Evolutionary conservation across 2,329 filamentous ascomycete genomes (phyloP), one percentile per base, ranked within the genome.

Genomic region (Penicillium sumatraense): DNA sequence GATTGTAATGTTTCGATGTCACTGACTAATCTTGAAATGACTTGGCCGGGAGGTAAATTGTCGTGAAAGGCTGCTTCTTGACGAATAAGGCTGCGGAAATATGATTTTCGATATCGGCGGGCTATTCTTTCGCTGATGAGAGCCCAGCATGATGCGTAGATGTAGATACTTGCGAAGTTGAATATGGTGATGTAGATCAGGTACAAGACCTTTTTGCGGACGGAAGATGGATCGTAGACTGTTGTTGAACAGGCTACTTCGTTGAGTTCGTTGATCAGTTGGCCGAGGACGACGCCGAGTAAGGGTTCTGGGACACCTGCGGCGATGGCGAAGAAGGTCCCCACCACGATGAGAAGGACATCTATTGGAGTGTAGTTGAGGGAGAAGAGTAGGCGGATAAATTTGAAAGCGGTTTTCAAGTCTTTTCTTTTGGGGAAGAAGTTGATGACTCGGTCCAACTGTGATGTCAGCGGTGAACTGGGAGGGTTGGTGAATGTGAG

Each of bases 1-100:
- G 82, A 81, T 64, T 88, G 87, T 47, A 90, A 84, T 1, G 83
- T 82, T 55, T 86, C 82, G 31, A 89, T 86, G 63, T 90, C 87
- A 51, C 80, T 79, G 64, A 86, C 86, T 35, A 90, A 80, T n/a
- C 86, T 79, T 9, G 84, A 83, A 1, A 83, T 81, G 11, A 89
- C 82, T 68, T 89, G 84, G n/a, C 86, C 86, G 0, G 85, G 80
- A 45, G 84, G 81, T 9, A 86, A 76, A 13, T 79, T 80, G 63
- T 89, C 86, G 66, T 88, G 88, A 67, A 84, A 89, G 11, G 83
- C 75, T 1, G 85, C 80, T 51, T 88, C 85, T 65, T 89, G 86
- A 42, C 80, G 75, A 14, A 89, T 75, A 16, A 89, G 70, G 16
- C 78, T 81, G 24, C 78, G 74, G 33, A 89, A 78, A 62, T 89